Percentiles rank a stretch among this genome's conserved stretches.
These are phyloP conservation scores for Hypsizygus ulmarius DNA, from an alignment of 1,284 basidiomycete species.

Conservation along the genomic window DNA sequence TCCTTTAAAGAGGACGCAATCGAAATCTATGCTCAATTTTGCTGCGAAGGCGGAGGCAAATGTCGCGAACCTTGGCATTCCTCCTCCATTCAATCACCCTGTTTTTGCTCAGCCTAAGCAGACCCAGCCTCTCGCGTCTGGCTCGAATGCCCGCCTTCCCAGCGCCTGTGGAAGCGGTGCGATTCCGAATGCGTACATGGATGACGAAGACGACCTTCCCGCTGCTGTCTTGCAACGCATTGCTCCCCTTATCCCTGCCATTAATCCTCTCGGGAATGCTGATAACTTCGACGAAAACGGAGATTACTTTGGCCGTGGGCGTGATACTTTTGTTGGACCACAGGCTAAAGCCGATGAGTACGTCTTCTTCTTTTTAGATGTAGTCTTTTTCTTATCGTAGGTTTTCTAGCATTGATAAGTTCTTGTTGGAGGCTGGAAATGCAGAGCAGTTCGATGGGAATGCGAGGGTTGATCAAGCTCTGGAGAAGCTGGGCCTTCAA, in stretches of 20 bases:
- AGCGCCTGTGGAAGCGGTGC: not conserved
- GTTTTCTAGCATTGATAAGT: constrained; percentile 46
- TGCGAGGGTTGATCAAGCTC: constrained; percentile 49
- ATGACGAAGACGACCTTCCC: constrained; percentile 15
- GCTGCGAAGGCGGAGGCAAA: constrained; percentile 1
- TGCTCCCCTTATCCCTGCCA: constrained; percentile 22
- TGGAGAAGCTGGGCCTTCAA: constrained; percentile 42
- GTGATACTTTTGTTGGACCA: constrained; percentile 44
- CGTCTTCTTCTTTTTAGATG: constrained; percentile 22
- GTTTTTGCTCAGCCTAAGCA: not conserved
- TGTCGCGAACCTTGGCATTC: not conserved
- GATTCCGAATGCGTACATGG: constrained; percentile 20
- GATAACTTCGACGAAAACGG: constrained; percentile 39
- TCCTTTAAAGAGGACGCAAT: constrained; percentile 18
- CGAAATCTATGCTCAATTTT: constrained; percentile 4
- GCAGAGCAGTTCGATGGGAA: constrained; percentile 55
- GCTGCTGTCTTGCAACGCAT: constrained; percentile 22
- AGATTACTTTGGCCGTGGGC: constrained; percentile 44
- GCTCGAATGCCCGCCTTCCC: constrained; percentile 14
- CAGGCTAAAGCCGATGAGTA: constrained; percentile 49
- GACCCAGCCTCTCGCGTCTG: constrained; percentile 2
- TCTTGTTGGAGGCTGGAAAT: constrained; percentile 54
- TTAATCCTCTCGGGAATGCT: constrained; percentile 25
- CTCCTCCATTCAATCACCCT: constrained; percentile 2
- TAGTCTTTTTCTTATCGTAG: constrained; percentile 9